Base-by-base conservation (phyloP, 2,329 filamentous ascomycete genomes). In the Thyridium curvatum region DNA sequence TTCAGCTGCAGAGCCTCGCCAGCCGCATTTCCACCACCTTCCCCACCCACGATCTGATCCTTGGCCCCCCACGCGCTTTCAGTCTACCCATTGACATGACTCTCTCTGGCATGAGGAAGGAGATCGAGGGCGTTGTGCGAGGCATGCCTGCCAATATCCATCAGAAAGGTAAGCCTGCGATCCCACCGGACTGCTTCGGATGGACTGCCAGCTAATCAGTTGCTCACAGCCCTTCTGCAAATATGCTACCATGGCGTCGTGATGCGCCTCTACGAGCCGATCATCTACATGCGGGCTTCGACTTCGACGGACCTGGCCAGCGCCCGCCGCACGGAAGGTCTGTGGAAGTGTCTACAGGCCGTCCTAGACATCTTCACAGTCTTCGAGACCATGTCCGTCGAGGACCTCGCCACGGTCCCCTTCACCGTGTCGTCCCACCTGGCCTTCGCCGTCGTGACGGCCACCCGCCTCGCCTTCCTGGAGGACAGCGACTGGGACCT, bases 191-290 rank as follows among this genome's bases (percentile, higher is more conserved):
- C n/a, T n/a, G n/a, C n/a, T n/a, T n/a, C n/a, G n/a, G n/a, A n/a
- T n/a, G n/a, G n/a, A n/a, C n/a, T n/a, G n/a, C n/a, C n/a, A n/a
- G n/a, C n/a, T n/a, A n/a, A n/a, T n/a, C n/a, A n/a, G n/a, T n/a
- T n/a, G n/a, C n/a, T 7, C 12, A 1, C 14, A 66, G 63, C 45
- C 29, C 45, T 60, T 5, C 50, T 68, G 21, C 55, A 53, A 45
- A 46, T 55, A 3, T 56, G 60, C 34, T 64, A 65, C 32, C 42
- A 56, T 37, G 46, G 50, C 28, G 40, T 58, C 2, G 32, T 61
- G 5, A 49, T 60, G 13, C 58, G 60, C 1, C 52, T 68, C 2
- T 65, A 62, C 41, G 64, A 67, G 34, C 62, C 63, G 0, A 52
- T 53, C 15, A 53, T 65, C 4, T 49, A 47, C 33, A 54, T 59